phyloP scores from a whole-genome alignment of 768 basidiomycete genomes.

The Strobilomyces confusus region DNA sequence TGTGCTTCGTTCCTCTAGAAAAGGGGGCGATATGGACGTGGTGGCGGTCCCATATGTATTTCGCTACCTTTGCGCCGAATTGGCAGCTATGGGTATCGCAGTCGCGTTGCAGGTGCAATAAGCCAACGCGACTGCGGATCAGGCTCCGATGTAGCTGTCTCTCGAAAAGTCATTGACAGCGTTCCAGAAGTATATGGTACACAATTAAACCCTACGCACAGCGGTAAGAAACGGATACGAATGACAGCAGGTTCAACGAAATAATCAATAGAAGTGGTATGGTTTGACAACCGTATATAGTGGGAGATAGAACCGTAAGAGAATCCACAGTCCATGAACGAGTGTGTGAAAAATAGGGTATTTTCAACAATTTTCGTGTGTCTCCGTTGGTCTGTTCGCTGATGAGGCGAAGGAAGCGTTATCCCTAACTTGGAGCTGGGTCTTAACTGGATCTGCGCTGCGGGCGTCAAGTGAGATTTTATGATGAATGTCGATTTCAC shows the following conservation, averaged over 20 bases:
- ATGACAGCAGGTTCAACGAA: conserved; percentile 7
- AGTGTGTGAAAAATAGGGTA: conserved; percentile 4
- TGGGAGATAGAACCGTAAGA: neutral
- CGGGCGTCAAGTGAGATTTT: neutral
- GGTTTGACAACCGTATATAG: conserved; percentile 13
- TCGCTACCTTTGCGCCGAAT: conserved; percentile 88
- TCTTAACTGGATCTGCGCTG: conserved; percentile 2
- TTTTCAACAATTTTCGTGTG: conserved; percentile 14
- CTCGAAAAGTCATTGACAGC: neutral
- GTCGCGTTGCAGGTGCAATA: conserved; percentile 76
- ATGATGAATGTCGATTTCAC: conserved; percentile 2
- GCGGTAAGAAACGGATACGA: conserved; percentile 5
- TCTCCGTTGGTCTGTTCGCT: neutral
- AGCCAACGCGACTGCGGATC: neutral
- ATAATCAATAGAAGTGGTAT: conserved; percentile 16
- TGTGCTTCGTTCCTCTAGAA: conserved; percentile 52
- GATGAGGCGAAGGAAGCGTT: neutral
- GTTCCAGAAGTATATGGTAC: conserved; percentile 14
- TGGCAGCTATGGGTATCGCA: conserved; percentile 98
- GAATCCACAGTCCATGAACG: conserved; percentile 8
- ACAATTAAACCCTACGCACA: conserved; percentile 14
- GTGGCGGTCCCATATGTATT: conserved; percentile 96
- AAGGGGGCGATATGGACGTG: conserved; percentile 87
- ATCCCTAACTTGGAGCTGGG: neutral
- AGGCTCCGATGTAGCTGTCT: neutral